Base-by-base conservation (phyloP, 2,329 filamentous ascomycete genomes). In the Paramyrothecium roridum region DNA sequence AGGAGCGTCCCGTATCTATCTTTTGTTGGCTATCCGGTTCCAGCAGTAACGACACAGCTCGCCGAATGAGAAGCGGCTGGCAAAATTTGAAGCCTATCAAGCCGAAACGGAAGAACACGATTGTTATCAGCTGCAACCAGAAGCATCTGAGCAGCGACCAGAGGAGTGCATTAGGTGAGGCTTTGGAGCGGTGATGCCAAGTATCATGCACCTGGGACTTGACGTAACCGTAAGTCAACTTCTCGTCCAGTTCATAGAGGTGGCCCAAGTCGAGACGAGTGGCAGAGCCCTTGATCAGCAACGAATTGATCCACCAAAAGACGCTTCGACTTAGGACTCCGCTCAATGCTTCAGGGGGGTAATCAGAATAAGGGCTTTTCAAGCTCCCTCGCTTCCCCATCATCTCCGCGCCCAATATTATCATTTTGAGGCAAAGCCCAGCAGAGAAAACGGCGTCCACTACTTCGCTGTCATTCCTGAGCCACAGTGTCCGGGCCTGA, bases 331-430 rank as follows among this genome's bases (percentile, higher is more conserved):
- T 55, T 13, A 64, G 34, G n/a, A 65, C 54, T 2, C 63, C 56
- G 26, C 58, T 65, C 20, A 63, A 63, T 1, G 69, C 64, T 55
- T 77, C 75, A n/a, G 6, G 72, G 56, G 47, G 21, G 21, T 22
- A 26, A 49, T 49, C 19, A 2, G 19, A 8, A 22, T 37, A 19
- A 56, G 33, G 12, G 20, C n/a, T 10, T 26, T 43, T 55, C 58
- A 60, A 2, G 72, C 8, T 13, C 71, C 58, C 1, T 76, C 58
- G 3, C 47, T 49, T 49, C n/a, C 26, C 47, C 21, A 21, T 16
- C n/a, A 49, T 21, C 21, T 49, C 47, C 10, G 21, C n/a, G 10
- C 11, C 21, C 47, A 49, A 23, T 10, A 8, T 8, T 8, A 61
- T 40, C 1, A 66, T 50, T 52, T 74, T 76, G 46, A 67, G 34